Evolutionary conservation across 2,329 filamentous ascomycete genomes (phyloP).

Genomic region (Ascochyta fabae): DNA sequence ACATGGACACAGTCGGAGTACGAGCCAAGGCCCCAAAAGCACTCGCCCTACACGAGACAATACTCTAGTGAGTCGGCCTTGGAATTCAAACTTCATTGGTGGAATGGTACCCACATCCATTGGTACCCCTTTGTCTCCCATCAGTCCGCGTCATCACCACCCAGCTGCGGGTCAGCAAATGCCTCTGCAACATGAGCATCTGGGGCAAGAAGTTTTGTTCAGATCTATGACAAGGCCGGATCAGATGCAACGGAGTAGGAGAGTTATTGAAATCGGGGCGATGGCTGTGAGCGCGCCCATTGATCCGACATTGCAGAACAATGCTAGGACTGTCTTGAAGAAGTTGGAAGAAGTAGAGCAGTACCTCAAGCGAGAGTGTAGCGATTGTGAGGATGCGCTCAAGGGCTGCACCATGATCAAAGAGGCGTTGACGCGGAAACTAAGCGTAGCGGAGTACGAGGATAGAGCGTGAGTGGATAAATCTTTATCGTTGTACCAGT

Average conservation of each 20-base stretch:
- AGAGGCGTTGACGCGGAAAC: constrained; percentile 14
- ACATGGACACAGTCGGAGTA: constrained; percentile 1
- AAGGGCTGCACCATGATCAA: constrained; percentile 30
- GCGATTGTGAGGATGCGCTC: constrained; percentile 21
- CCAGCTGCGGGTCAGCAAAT: not conserved
- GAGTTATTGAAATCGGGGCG: constrained; percentile 42
- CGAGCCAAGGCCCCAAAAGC: not conserved
- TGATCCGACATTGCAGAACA: constrained; percentile 4
- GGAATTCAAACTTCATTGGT: constrained; percentile 5
- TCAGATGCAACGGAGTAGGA: constrained; percentile 26
- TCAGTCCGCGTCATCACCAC: not conserved
- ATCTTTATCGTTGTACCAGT: too few species aligned
- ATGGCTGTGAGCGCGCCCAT: constrained; percentile 26
- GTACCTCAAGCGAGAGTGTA: constrained; percentile 18
- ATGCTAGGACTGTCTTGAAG: constrained; percentile 1
- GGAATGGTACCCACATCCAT: constrained; percentile 21
- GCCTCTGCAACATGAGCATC: not conserved
- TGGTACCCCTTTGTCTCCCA: constrained; percentile 20
- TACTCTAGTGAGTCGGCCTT: constrained; percentile 14
- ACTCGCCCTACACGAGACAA: not conserved
- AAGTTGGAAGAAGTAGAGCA: constrained; percentile 29
- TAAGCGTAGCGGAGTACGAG: not conserved
- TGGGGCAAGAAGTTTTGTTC: constrained; percentile 7
- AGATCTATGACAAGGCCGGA: constrained; percentile 31
- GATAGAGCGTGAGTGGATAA: not conserved